Conservation (phyloP, 2,329 filamentous ascomycete genomes). For the Ascochyta koolunga region DNA sequence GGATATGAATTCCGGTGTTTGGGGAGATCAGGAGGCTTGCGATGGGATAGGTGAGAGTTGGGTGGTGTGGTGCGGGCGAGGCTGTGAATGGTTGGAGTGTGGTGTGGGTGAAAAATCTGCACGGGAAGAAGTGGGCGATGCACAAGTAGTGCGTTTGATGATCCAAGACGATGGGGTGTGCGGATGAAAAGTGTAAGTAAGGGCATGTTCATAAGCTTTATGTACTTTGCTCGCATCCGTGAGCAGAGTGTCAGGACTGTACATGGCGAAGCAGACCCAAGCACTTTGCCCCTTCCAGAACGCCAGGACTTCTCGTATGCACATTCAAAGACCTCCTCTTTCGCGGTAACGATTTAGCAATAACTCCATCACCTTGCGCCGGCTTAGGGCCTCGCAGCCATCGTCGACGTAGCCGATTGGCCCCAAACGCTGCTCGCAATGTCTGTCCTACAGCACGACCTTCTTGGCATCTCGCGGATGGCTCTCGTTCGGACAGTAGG, state of each 20-base stretch:
- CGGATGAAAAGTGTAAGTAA: not conserved
- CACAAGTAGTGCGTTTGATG: not conserved
- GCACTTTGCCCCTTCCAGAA: not conserved
- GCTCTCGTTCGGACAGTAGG: constrained; percentile 90
- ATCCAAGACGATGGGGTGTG: not conserved
- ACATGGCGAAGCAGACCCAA: not conserved
- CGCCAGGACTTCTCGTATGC: not conserved
- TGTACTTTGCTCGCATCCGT: not conserved
- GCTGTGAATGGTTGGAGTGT: too few relatives aligned
- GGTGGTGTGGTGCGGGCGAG: too few relatives aligned
- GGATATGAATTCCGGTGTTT: too few relatives aligned
- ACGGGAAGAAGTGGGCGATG: too few relatives aligned
- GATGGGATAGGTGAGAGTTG: too few relatives aligned
- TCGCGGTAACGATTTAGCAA: not conserved
- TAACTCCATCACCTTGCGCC: not conserved
- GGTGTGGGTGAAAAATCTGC: too few relatives aligned
- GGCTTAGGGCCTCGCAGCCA: not conserved
- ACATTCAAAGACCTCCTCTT: not conserved
- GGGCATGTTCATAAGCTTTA: not conserved
- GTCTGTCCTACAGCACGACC: constrained; percentile 38
- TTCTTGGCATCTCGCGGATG: constrained; percentile 71
- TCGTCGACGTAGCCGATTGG: not conserved
- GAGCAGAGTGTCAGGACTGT: not conserved
- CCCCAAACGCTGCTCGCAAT: not conserved
- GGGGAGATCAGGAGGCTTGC: too few relatives aligned